Evolutionary conservation across 2,329 filamentous ascomycete species (phyloP).

Genomic region (Sporothrix schenckii): DNA sequence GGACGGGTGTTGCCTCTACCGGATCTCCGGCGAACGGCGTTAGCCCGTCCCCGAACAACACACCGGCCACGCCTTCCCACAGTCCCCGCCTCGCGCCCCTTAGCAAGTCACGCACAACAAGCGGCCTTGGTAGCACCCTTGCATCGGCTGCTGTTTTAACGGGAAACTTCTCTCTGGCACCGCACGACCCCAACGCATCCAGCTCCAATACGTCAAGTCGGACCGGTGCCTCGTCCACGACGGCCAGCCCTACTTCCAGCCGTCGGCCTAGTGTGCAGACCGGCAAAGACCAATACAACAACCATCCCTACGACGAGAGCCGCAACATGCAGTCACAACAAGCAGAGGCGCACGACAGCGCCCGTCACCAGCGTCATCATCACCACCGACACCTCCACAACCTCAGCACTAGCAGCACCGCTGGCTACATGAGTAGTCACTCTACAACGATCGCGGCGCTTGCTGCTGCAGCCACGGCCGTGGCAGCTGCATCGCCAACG

Average conservation of each 20-base stretch:
- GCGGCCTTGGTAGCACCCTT: neutral
- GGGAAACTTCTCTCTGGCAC: constrained; percentile 25
- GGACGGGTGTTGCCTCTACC: neutral
- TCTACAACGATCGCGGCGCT: constrained; percentile 33
- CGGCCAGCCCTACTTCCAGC: constrained; percentile 30
- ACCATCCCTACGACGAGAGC: neutral
- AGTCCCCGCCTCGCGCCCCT: constrained; percentile 24
- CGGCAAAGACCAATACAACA: neutral
- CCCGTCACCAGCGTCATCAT: constrained; percentile 24
- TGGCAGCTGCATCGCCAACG: constrained; percentile 26
- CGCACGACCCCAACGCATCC: neutral
- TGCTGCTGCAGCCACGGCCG: constrained; percentile 26
- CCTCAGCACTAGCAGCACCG: constrained; percentile 9
- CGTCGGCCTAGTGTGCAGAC: constrained; percentile 30
- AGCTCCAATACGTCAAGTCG: neutral
- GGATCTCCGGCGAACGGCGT: neutral
- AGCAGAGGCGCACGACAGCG: constrained; percentile 2
- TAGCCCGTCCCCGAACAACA: neutral
- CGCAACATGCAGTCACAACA: constrained; percentile 17
- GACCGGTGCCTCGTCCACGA: neutral
- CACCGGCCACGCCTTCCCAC: constrained; percentile 9
- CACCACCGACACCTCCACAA: constrained; percentile 19
- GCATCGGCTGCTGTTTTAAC: constrained; percentile 39
- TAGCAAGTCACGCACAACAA: constrained; percentile 12
- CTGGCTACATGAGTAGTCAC: constrained; percentile 18